Evolutionary conservation across 345 rosid genomes (phyloP).

Genomic region (Crucihimalaya himalaica): DNA sequence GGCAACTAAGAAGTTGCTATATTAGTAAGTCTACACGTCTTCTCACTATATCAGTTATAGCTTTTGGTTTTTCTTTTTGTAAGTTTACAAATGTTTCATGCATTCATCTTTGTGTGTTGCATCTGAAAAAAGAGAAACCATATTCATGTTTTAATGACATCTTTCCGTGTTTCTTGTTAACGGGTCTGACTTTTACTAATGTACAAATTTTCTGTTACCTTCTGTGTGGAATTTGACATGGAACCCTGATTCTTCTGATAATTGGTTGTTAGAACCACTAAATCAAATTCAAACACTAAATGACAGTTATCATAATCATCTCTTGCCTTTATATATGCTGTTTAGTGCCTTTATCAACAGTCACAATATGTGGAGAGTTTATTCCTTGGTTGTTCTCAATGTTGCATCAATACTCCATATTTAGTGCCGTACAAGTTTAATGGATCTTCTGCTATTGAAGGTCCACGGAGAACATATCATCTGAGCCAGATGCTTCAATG

Average conservation of each 20-base stretch:
- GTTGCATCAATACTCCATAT: constrained; percentile 10
- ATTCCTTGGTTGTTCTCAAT: not conserved
- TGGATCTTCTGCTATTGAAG: constrained; percentile 36
- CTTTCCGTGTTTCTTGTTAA: too few relatives aligned
- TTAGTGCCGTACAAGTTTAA: not conserved
- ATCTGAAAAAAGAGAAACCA: too few relatives aligned
- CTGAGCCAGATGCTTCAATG: constrained; percentile 41
- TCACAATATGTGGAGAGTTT: not conserved
- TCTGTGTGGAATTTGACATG: not conserved
- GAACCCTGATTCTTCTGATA: not conserved
- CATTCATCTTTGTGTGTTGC: too few relatives aligned
- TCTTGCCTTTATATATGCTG: not conserved
- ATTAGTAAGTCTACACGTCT: too few relatives aligned
- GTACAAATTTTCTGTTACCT: too few relatives aligned
- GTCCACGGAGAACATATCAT: constrained; percentile 34
- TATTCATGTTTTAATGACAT: too few relatives aligned
- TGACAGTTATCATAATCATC: not conserved
- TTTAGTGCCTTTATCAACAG: not conserved
- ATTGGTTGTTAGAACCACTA: not conserved
- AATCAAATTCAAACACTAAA: not conserved
- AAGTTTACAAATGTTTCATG: too few relatives aligned
- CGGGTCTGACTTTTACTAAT: too few relatives aligned
- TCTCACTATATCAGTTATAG: too few relatives aligned
- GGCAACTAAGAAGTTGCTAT: too few relatives aligned
- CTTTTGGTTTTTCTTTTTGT: too few relatives aligned